Evolutionary conservation across 2,329 filamentous ascomycete genomes (phyloP).

Genomic region (Acrocalymma vagum): DNA sequence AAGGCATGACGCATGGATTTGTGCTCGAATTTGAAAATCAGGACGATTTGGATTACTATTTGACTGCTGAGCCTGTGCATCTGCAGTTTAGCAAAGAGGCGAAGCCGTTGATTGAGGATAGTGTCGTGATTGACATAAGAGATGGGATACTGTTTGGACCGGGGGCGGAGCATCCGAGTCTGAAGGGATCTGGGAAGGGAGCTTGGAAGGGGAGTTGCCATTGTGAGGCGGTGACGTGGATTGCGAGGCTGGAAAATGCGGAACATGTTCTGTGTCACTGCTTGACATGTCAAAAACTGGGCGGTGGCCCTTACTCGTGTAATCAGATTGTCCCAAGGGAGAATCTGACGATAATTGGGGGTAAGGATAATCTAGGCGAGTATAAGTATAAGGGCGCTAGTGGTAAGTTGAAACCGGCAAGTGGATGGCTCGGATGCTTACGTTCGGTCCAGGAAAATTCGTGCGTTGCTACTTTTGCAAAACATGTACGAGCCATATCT

Average conservation of each 20-base stretch:
- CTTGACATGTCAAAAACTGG: conserved; percentile 45
- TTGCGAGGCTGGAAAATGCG: conserved; percentile 30
- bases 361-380: conserved; percentile 29
- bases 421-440: background rate
- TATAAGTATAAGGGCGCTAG: conserved; percentile 44
- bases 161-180: conserved; percentile 25
- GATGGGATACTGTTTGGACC: conserved; percentile 43
- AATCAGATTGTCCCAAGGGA: conserved; percentile 45
- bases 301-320: conserved; percentile 45
- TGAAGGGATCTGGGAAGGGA: conserved; percentile 10
- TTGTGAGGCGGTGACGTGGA: conserved; percentile 36
- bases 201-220: conserved; percentile 39
- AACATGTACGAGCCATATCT: conserved; percentile 51
- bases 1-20: conserved; percentile 47
- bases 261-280: conserved; percentile 49
- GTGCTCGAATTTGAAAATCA: conserved; percentile 44
- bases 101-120: conserved; percentile 40
- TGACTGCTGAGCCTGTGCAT: conserved; percentile 41
- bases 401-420: conserved; percentile 17
- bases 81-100: conserved; percentile 36
- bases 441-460: conserved; percentile 32
- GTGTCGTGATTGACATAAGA: conserved; percentile 41
- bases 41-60: conserved; percentile 44
- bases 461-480: conserved; percentile 49
- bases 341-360: conserved; percentile 33